Evolutionary conservation across 2,329 filamentous ascomycete genomes (phyloP).

Genomic region (Penicillium sp.): DNA sequence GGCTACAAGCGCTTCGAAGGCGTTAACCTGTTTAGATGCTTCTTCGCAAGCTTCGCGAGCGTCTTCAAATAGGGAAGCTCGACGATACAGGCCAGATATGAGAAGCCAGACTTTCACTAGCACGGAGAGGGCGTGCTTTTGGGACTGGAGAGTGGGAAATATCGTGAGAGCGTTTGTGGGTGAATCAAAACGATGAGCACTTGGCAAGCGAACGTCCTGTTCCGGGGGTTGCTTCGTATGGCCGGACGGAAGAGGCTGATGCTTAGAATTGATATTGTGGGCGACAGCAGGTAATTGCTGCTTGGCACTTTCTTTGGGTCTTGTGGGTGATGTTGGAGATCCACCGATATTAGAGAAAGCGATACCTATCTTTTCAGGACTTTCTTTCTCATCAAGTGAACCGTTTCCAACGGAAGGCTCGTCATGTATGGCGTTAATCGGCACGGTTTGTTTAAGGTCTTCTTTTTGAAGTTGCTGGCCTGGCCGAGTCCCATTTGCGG

Average conservation of each 20-base stretch:
- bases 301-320: slow-evolving; percentile 24
- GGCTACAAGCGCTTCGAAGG: slow-evolving; percentile 64
- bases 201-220: slow-evolving; percentile 38
- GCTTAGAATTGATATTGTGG: slow-evolving; percentile 36
- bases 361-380: slow-evolving; percentile 20
- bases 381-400: slow-evolving; percentile 2
- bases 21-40: slow-evolving; percentile 70
- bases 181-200: slow-evolving; percentile 34
- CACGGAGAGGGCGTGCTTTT: slow-evolving; percentile 54
- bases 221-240: slow-evolving; percentile 42
- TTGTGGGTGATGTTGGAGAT: slow-evolving; percentile 17
- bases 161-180: slow-evolving; percentile 43
- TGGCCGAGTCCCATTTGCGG: slow-evolving; percentile 23
- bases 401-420: neutral
- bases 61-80: slow-evolving; percentile 75
- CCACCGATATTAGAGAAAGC: slow-evolving; percentile 23
- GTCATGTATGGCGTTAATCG: neutral
- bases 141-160: slow-evolving; percentile 49
- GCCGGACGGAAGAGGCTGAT: slow-evolving; percentile 31
- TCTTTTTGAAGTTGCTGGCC: slow-evolving; percentile 22
- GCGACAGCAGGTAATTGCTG: slow-evolving; percentile 30
- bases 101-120: slow-evolving; percentile 84
- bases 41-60: slow-evolving; percentile 75
- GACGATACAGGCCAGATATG: slow-evolving; percentile 81
- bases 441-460: slow-evolving; percentile 25